Conservation (phyloP, 768 basidiomycete genomes). For the Lentinula sp. region DNA sequence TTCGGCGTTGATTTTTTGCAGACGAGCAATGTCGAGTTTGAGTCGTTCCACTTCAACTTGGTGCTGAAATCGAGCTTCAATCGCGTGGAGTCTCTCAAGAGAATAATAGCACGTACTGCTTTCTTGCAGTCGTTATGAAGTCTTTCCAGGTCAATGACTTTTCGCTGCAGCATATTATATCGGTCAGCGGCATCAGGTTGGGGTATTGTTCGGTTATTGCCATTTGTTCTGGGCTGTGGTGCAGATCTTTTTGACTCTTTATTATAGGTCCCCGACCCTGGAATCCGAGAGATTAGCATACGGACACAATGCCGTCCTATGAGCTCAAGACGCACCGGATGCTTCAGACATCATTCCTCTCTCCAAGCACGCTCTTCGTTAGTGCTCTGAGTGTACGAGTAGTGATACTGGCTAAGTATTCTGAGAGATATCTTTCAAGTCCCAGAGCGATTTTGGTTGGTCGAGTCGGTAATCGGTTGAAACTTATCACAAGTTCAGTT, state of each 20-base stretch:
- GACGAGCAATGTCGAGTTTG: constrained; percentile 47
- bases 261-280: neutral
- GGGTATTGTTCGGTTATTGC: neutral
- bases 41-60: constrained; percentile 52
- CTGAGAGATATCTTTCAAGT: too few species aligned
- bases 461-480: too few species aligned
- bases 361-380: constrained; percentile 54
- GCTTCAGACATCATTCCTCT: constrained; percentile 35
- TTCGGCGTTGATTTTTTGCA: constrained; percentile 42
- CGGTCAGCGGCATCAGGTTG: constrained; percentile 29
- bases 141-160: constrained; percentile 58
- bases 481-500: neutral
- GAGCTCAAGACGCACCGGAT: constrained; percentile 28
- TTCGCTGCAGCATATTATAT: constrained; percentile 50
- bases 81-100: neutral
- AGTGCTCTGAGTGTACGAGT: constrained; percentile 25
- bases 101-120: constrained; percentile 33
- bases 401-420: neutral
- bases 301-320: neutral
- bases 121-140: constrained; percentile 64
- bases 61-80: constrained; percentile 34
- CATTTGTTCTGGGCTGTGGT: neutral
- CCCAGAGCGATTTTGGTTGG: too few species aligned
- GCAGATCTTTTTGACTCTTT: neutral
- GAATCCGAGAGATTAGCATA: neutral